Conservation (phyloP, 768 basidiomycete species). For the Russula olivacea region DNA sequence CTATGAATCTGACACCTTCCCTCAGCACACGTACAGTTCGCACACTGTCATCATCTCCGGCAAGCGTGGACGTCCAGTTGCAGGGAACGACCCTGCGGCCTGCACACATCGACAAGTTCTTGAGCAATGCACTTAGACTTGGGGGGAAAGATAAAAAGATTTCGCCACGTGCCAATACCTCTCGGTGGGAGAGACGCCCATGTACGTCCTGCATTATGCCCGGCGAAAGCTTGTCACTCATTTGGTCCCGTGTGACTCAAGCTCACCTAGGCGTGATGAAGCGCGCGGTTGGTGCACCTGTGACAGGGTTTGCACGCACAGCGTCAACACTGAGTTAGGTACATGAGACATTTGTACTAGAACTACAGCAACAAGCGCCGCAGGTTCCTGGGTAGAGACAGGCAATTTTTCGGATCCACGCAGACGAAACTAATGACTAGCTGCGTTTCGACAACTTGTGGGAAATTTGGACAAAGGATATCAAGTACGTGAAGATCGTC, state of each 20-base stretch:
- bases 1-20: constrained; percentile 12
- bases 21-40: constrained; percentile 22
- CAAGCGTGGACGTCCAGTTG: neutral
- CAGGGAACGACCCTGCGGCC: constrained; percentile 10
- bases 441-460: neutral
- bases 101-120: constrained; percentile 18
- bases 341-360: neutral
- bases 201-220: constrained; percentile 14
- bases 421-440: neutral
- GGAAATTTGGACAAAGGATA: neutral
- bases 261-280: constrained; percentile 22
- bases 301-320: constrained; percentile 16
- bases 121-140: constrained; percentile 11
- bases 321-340: neutral
- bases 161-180: neutral
- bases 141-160: neutral
- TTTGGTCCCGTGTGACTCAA: neutral
- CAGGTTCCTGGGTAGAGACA: neutral
- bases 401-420: neutral
- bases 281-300: constrained; percentile 15
- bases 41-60: constrained; percentile 19
- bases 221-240: neutral
- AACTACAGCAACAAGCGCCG: neutral
- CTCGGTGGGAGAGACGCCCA: constrained; percentile 24
- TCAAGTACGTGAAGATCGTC: neutral